These are phyloP conservation scores for Neofusicoccum cordaticola DNA, from an alignment of 2,329 filamentous ascomycete species.

Conservation along the genomic window DNA sequence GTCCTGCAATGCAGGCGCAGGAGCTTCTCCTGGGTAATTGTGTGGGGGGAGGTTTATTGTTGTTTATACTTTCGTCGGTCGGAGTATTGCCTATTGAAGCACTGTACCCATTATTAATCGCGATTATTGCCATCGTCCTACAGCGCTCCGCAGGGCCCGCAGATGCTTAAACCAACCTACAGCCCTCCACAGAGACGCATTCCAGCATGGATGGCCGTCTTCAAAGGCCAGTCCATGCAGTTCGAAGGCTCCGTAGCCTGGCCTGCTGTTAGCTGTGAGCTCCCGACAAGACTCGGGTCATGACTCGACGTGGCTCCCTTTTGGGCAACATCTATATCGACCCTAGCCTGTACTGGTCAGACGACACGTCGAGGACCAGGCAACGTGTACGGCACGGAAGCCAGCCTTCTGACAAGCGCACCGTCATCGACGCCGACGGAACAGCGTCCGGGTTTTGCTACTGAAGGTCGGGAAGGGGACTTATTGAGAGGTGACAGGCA, in stretches of 20 bases:
- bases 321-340: neutral
- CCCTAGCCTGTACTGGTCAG: neutral
- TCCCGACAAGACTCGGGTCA: neutral
- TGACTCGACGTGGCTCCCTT: neutral
- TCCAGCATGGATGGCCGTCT: neutral
- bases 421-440: neutral
- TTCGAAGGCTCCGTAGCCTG: no score
- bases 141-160: neutral
- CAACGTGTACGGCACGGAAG: neutral
- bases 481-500: no score
- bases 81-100: neutral
- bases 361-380: neutral
- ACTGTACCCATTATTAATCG: neutral
- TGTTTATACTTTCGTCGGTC: neutral
- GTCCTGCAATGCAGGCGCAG: neutral
- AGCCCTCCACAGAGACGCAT: neutral
- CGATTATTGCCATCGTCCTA: neutral
- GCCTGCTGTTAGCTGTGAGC: neutral
- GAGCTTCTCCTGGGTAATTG: neutral
- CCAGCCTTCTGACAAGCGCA: neutral
- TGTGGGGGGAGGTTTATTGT: neutral
- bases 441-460: neutral
- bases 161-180: neutral
- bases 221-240: no score
- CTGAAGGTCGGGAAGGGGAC: neutral